Evolutionary conservation across 1,284 basidiomycete genomes (phyloP).

Genomic region (Pisolithus thermaeus): DNA sequence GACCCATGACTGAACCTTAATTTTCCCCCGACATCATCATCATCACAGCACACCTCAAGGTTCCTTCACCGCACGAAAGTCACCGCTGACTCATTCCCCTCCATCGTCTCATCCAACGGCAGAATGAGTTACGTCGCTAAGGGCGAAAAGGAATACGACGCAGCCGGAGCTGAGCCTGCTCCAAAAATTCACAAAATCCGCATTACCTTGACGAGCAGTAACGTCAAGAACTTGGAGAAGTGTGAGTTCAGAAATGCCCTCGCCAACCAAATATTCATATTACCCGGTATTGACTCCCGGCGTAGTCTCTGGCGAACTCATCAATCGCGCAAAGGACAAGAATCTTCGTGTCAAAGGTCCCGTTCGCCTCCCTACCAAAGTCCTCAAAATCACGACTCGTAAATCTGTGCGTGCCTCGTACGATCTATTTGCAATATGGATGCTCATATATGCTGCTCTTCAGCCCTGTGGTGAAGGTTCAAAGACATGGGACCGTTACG

Average conservation of each 20-base stretch:
- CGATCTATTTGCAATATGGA: neutral
- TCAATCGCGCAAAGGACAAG: constrained; percentile 99
- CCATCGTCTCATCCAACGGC: constrained; percentile 15
- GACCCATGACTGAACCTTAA: constrained; percentile 22
- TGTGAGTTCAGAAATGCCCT: constrained; percentile 46
- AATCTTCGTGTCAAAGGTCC: constrained; percentile 99
- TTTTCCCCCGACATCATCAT: constrained; percentile 1
- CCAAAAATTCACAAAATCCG: constrained; percentile 99
- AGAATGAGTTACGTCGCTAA: constrained; percentile 99
- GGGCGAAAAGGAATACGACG: constrained; percentile 97
- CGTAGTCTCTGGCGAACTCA: constrained; percentile 90
- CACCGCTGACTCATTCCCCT: constrained; percentile 69
- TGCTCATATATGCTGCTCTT: constrained; percentile 7
- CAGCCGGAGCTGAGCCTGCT: constrained; percentile 79
- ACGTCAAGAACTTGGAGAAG: constrained; percentile 98
- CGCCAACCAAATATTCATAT: too few relatives aligned
- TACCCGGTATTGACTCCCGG: too few relatives aligned
- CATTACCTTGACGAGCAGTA: constrained; percentile 97
- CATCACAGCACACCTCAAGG: too few relatives aligned
- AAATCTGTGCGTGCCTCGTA: constrained; percentile 69
- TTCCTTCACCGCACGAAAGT: constrained; percentile 36
- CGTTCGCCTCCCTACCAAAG: constrained; percentile 98
- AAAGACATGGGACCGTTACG: constrained; percentile 99
- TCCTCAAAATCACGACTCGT: constrained; percentile 97
- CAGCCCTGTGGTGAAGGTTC: constrained; percentile 99